These are phyloP conservation scores for Phoenix dactylifera DNA, from an alignment of 176 grass and related monocot genomes.

Conservation along the genomic window DNA sequence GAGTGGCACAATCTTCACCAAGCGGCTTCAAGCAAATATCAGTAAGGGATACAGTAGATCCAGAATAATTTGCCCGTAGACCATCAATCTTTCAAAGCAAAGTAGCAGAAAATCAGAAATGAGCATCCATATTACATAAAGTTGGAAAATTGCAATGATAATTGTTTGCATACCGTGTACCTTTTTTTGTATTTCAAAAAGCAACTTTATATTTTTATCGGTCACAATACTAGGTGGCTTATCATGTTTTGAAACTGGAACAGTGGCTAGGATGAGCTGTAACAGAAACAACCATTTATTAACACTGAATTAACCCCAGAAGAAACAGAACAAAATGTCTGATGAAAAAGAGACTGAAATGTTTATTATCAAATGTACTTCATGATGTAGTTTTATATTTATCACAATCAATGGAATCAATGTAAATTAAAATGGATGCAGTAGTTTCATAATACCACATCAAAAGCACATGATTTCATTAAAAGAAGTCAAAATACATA, in stretches of 20 bases:
- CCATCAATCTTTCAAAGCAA: constrained; percentile 45
- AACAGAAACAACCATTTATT: background rate
- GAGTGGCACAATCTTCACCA: constrained; percentile 76
- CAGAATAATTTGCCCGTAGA: constrained; percentile 86
- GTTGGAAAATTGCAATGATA: background rate
- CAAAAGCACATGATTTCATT: too few species aligned
- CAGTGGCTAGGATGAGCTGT: constrained; percentile 75
- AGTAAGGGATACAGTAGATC: constrained; percentile 51
- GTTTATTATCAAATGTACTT: too few species aligned
- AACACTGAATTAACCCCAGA: background rate
- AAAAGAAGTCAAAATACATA: too few species aligned
- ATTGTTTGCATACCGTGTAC: constrained; percentile 18
- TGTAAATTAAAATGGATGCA: too few species aligned
- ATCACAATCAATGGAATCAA: too few species aligned
- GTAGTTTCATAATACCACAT: too few species aligned
- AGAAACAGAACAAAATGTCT: too few species aligned
- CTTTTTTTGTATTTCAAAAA: constrained; percentile 94
- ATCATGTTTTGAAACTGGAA: constrained; percentile 27
- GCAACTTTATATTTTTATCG: constrained; percentile 76
- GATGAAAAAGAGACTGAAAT: too few species aligned
- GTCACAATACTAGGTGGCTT: constrained; percentile 53
- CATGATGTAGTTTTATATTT: too few species aligned
- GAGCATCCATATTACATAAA: background rate
- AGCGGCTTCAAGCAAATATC: constrained; percentile 97
- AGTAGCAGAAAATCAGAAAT: too few species aligned